Evolutionary conservation across 805 yeast species (phyloP).

Genomic region (Teunomyces barrocoloradensis): DNA sequence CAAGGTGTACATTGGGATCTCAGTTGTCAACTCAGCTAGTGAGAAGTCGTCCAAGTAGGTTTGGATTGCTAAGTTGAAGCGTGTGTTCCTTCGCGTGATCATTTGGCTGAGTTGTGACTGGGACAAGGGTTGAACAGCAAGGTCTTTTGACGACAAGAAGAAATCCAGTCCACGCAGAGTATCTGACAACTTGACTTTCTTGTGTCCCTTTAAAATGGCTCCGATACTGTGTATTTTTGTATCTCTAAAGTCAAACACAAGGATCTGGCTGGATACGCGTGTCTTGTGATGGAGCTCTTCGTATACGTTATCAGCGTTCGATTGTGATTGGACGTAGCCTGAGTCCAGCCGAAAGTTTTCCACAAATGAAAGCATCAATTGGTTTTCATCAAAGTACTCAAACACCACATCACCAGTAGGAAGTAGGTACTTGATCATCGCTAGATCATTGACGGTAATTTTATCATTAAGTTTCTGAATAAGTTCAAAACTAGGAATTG

Average conservation of each 20-base stretch:
- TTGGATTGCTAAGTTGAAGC: constrained; percentile 37
- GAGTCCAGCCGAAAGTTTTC: constrained; percentile 32
- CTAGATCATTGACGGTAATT: constrained; percentile 53
- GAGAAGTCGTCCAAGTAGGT: constrained; percentile 19
- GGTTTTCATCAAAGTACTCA: constrained; percentile 79
- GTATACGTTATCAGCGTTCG: constrained; percentile 46
- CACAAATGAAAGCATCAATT: constrained; percentile 43
- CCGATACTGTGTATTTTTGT: constrained; percentile 53
- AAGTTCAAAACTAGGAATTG: constrained; percentile 28
- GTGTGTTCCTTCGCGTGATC: constrained; percentile 54
- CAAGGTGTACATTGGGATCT: constrained; percentile 41
- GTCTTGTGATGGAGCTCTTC: constrained; percentile 47
- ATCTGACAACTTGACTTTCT: constrained; percentile 10
- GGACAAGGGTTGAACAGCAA: constrained; percentile 50
- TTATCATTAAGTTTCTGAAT: constrained; percentile 29
- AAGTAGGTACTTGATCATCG: constrained; percentile 56
- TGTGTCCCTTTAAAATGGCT: constrained; percentile 27
- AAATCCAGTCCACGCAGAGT: constrained; percentile 15
- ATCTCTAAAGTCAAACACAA: constrained; percentile 77
- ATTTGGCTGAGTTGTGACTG: constrained; percentile 58
- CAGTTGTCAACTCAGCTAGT: constrained; percentile 22
- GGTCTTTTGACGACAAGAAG: constrained; percentile 36
- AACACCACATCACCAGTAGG: constrained; percentile 66
- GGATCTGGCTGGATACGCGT: constrained; percentile 44
- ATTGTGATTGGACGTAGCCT: constrained; percentile 34